Evolutionary conservation across 2,329 filamentous ascomycete genomes (phyloP).

Genomic region (Juglanconis sp.): DNA sequence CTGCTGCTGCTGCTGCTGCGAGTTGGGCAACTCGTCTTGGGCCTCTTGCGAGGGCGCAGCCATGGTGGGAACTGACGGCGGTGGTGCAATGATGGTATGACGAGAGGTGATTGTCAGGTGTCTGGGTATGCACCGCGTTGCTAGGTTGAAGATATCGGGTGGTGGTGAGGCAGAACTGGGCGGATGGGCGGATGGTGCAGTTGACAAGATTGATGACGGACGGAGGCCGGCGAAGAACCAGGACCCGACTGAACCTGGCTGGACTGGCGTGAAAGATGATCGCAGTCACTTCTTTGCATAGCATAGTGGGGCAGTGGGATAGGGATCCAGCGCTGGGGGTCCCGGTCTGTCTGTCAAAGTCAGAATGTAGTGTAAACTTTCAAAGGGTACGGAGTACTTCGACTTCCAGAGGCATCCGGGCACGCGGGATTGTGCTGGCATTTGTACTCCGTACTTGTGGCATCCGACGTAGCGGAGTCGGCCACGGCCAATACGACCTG

Average conservation of each 20-base stretch:
- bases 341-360: too few relatives aligned
- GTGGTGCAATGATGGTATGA: not conserved
- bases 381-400: too few relatives aligned
- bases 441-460: not conserved
- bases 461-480: not conserved
- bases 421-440: not conserved
- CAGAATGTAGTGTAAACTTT: too few relatives aligned
- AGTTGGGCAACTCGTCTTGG: conserved; percentile 10
- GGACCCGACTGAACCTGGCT: not conserved
- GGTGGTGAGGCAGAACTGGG: conserved; percentile 13
- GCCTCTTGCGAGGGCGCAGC: conserved; percentile 17
- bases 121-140: not conserved
- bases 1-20: not conserved
- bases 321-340: too few relatives aligned
- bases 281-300: not conserved
- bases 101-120: not conserved
- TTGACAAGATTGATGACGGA: conserved; percentile 15
- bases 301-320: not conserved
- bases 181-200: conserved; percentile 4
- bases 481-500: not conserved
- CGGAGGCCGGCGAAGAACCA: conserved; percentile 1
- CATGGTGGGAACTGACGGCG: conserved; percentile 4
- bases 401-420: not conserved
- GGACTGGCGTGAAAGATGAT: not conserved
- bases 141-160: not conserved